Percentiles rank a stretch among this genome's conserved stretches.
phyloP scores from a whole-genome alignment of 352 stramenopile species.

The Globisporangium mamillatum region DNA sequence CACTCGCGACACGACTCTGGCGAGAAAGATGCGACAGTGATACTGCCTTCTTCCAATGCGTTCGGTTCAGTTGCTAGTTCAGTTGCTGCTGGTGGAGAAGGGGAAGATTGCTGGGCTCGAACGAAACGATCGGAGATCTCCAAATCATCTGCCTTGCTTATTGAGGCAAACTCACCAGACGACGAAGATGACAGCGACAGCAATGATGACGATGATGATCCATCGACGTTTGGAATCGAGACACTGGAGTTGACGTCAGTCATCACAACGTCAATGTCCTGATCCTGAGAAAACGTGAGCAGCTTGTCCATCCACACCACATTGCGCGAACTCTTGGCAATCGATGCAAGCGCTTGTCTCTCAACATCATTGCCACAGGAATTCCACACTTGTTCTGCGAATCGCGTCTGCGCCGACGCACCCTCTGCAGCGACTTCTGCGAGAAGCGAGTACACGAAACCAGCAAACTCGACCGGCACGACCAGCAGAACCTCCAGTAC shows the following conservation, averaged over 20 bases:
- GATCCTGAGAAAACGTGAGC: background rate
- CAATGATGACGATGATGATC: background rate
- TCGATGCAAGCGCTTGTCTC: conserved; percentile 24
- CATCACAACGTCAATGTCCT: background rate
- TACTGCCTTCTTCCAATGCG: background rate
- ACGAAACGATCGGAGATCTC: conserved; percentile 15
- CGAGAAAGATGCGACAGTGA: background rate
- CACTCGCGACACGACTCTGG: conserved; percentile 40
- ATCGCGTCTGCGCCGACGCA: conserved; percentile 13
- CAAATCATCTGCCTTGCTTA: background rate
- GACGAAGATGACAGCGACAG: background rate
- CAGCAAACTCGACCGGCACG: conserved; percentile 50
- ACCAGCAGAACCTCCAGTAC: conserved; percentile 53
- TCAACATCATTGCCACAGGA: conserved; percentile 33
- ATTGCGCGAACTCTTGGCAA: conserved; percentile 17
- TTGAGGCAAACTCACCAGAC: background rate
- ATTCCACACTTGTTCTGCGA: conserved; percentile 33
- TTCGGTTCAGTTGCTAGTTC: background rate
- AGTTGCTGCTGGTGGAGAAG: background rate
- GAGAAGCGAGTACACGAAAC: conserved; percentile 44
- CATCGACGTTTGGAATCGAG: background rate
- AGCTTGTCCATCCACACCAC: conserved; percentile 6
- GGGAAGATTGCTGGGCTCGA: background rate
- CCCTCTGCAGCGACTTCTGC: conserved; percentile 18
- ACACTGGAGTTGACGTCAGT: background rate